Conservation (phyloP, 192 early-diverging fungal genomes). For the Jimgerdemannia flammicorona region DNA sequence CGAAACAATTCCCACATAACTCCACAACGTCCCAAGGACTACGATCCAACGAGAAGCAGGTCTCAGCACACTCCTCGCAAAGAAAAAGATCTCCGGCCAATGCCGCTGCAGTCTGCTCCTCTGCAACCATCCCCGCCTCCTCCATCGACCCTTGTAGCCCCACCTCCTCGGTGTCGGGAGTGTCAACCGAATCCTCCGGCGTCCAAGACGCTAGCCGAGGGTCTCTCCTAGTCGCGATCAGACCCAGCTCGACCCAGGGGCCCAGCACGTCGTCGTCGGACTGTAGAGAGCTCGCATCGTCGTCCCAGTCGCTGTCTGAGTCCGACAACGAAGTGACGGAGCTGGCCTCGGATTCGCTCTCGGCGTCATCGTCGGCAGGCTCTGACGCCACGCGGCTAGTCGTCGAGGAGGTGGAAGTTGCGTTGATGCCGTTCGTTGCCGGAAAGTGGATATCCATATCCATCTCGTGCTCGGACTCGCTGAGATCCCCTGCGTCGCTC, state of each 20-base stretch:
- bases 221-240: neutral
- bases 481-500: neutral
- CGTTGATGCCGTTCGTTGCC: neutral
- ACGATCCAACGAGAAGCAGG: neutral
- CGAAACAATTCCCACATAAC: slow-evolving; percentile 4
- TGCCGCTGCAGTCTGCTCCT: neutral
- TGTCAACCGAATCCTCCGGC: neutral
- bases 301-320: neutral
- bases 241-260: slow-evolving; percentile 18
- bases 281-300: slow-evolving; percentile 6
- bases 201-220: neutral
- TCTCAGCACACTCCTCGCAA: neutral
- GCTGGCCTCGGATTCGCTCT: neutral
- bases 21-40: neutral
- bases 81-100: neutral
- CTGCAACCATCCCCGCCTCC: neutral
- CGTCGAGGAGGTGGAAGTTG: neutral
- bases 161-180: neutral
- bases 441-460: neutral
- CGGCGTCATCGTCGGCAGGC: neutral
- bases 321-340: neutral
- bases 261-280: slow-evolving; percentile 27
- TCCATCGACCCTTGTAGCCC: neutral
- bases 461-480: neutral
- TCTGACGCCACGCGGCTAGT: neutral